Conservation (phyloP, 164 flowering plant genomes). For the Vitis rotundifolia region DNA sequence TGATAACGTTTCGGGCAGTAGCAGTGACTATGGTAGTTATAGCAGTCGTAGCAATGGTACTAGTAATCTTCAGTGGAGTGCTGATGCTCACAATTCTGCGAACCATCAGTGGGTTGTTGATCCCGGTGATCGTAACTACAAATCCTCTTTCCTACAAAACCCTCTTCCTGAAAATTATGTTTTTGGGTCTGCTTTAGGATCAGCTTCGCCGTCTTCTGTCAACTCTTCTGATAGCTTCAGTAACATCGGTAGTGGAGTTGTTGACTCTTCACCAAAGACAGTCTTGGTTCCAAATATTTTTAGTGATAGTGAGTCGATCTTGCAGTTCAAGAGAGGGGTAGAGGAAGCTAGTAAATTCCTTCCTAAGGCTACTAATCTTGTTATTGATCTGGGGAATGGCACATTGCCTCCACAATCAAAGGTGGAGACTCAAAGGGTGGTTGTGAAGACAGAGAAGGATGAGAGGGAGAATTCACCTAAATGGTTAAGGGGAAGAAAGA, state of each 20-base stretch:
- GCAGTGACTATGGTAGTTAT: slow-evolving; percentile 28
- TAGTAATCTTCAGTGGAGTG: not conserved
- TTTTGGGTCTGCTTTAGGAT: slow-evolving; percentile 10
- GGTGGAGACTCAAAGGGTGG: slow-evolving; percentile 1
- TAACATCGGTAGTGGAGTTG: not conserved
- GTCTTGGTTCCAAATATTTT: slow-evolving; percentile 9
- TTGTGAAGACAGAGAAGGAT: slow-evolving; percentile 16
- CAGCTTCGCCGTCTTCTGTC: slow-evolving; percentile 1
- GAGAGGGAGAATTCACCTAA: slow-evolving; percentile 17
- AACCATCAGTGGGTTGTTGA: slow-evolving; percentile 26
- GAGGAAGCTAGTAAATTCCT: slow-evolving; percentile 48
- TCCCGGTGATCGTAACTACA: slow-evolving; percentile 8
- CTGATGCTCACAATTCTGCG: not conserved
- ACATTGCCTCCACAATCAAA: not conserved
- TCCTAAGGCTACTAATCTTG: slow-evolving; percentile 24
- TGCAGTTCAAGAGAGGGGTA: slow-evolving; percentile 37
- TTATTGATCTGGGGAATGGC: slow-evolving; percentile 20
- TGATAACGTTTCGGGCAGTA: slow-evolving; percentile 11
- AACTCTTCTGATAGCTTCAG: not conserved
- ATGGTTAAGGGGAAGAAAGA: slow-evolving; percentile 24
- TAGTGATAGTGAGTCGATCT: slow-evolving; percentile 8
- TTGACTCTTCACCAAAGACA: not conserved
- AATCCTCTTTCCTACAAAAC: slow-evolving; percentile 11
- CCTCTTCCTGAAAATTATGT: slow-evolving; percentile 17
- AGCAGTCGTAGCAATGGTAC: slow-evolving; percentile 17